Evolutionary conservation across 306 rosid species (phyloP), one percentile per base, ranked within the genome.

Genomic region (Sicyos edulis): DNA sequence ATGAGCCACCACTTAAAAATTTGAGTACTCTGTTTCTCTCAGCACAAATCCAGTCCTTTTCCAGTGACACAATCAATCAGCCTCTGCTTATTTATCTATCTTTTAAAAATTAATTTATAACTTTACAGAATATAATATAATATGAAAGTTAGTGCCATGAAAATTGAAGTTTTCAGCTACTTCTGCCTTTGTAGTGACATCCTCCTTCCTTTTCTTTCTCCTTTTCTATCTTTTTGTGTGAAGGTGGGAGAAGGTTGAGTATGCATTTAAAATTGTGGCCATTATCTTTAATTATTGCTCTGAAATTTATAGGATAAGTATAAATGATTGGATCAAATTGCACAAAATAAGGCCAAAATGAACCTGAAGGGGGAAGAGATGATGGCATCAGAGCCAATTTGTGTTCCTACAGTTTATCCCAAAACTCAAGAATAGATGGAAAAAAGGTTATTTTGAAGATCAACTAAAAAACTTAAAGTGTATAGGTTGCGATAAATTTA

Each of bases 171-270:
- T 51, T 70, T 34, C 50, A 51, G 47, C 57, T 53, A 51, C 57
- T 70, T 54, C 74, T 53, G 60, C 62, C 62, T 68, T 68, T 68
- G 57, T 68, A 68, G 72, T 68, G 72, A 68, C 49, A 22, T 22
- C 72, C 12, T 49, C 71, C 37, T 19, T 49, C 72, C 17, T 68
- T 13, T 68, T 22, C 57, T 17, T 40, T 68, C 55, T 20, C 72
- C 57, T 47, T 68, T 68, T 45, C 42, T 68, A 68, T 20, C 54
- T 66, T 66, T 66, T 68, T 49, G 57, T 68, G 34, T 21, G 72
- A 68, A 68, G 42, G 72, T 68, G 72, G 56, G 72, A 49, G 56
- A 68, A 68, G 72, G 55, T 68, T 68, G 42, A 68, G 57, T 68
- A 44, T 47, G 34, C 55, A 68, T 68, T 68, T 68, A 68, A 68